These are phyloP conservation scores for Gossypium trilobum DNA, from an alignment of 441 rosid genomes.

Conservation along the genomic window DNA sequence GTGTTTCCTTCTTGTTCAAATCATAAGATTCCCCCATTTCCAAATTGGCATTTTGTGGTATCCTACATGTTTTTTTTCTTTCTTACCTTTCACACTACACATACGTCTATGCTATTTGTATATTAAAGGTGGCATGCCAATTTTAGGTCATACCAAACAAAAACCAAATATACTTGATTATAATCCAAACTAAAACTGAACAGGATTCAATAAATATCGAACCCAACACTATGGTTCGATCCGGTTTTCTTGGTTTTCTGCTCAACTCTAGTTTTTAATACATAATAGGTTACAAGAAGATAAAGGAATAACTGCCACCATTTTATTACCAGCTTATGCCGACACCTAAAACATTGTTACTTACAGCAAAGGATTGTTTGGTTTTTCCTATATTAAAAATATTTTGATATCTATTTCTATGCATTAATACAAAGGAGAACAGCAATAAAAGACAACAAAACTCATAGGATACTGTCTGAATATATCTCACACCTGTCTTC, in stretches of 20 bases:
- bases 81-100: not conserved
- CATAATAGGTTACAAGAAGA: not conserved
- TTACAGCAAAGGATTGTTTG: not conserved
- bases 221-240: not conserved
- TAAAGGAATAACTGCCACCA: not conserved
- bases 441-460: slow-evolving; percentile 8
- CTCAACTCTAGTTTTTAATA: not conserved
- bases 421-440: slow-evolving; percentile 7
- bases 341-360: not conserved
- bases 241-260: not conserved
- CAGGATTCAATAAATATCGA: not conserved
- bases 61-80: slow-evolving; percentile 22
- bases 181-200: not conserved
- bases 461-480: not conserved
- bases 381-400: not conserved
- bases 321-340: not conserved
- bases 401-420: not conserved
- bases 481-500: not conserved
- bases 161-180: too few relatives aligned
- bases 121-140: not conserved
- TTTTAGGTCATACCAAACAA: not conserved
- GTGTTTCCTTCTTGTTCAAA: slow-evolving; percentile 16
- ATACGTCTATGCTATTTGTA: not conserved
- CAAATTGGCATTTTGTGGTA: slow-evolving; percentile 20
- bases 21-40: slow-evolving; percentile 24